A percentile compares a stretch with the other conserved stretches of the same genome.
These are phyloP conservation scores for barley (Hordeum vulgare) DNA, from an alignment of 176 grass and related monocot genomes.

Conservation along the genomic window DNA sequence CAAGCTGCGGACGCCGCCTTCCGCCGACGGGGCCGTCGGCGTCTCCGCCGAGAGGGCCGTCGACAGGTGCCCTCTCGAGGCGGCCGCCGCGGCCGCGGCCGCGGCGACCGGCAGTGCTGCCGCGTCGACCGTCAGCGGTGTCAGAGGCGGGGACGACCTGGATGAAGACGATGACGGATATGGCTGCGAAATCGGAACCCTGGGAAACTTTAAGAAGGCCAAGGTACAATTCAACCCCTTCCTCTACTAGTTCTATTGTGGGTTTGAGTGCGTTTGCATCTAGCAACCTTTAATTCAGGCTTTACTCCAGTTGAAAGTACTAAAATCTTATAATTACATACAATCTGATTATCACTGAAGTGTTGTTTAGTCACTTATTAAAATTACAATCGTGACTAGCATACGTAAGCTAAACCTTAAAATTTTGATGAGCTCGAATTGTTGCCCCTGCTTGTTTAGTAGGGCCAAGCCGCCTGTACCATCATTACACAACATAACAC, in stretches of 20 bases:
- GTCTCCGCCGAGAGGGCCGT: constrained; percentile 9
- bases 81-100: constrained; percentile 22
- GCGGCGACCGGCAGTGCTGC: constrained; percentile 28
- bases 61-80: constrained; percentile 46
- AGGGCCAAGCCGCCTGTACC: not conserved
- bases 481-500: not conserved
- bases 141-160: constrained; percentile 22
- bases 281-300: not conserved
- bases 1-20: not conserved
- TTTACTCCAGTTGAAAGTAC: not conserved
- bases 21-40: not conserved
- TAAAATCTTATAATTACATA: too few relatives aligned
- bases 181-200: constrained; percentile 47
- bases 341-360: too few relatives aligned
- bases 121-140: constrained; percentile 21
- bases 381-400: not conserved
- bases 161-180: constrained; percentile 65
- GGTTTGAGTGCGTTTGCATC: not conserved
- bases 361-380: not conserved
- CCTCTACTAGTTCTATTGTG: not conserved
- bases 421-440: not conserved
- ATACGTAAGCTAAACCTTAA: not conserved
- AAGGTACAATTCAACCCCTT: constrained; percentile 35
- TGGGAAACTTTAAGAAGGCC: constrained; percentile 57
- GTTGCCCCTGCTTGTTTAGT: not conserved